These are phyloP conservation scores for Phytophthora palmivora DNA, from an alignment of 352 stramenopile species.

Conservation along the genomic window DNA sequence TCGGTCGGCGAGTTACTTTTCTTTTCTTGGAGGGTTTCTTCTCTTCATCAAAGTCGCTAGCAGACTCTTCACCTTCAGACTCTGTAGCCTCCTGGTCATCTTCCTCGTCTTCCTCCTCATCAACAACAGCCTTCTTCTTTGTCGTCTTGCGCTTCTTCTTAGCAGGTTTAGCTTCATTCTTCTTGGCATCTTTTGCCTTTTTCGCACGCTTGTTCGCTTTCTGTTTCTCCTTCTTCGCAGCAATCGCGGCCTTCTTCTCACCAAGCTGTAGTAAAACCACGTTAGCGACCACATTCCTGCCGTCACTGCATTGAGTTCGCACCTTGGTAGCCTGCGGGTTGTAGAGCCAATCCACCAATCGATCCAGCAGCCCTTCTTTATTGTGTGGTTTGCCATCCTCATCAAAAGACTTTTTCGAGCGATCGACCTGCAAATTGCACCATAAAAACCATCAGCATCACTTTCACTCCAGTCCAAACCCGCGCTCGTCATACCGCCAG, in stretches of 20 bases:
- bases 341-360: slow-evolving; percentile 80
- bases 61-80: slow-evolving; percentile 67
- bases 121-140: slow-evolving; percentile 39
- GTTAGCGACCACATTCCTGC: not conserved
- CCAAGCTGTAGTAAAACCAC: slow-evolving; percentile 29
- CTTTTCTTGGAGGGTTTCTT: slow-evolving; percentile 49
- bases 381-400: slow-evolving; percentile 58
- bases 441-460: slow-evolving; percentile 8
- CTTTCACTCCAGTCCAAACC: too few relatives aligned
- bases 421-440: slow-evolving; percentile 63
- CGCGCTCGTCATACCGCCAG: slow-evolving; percentile 52
- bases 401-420: slow-evolving; percentile 87
- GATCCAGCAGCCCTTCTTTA: slow-evolving; percentile 73
- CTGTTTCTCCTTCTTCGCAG: slow-evolving; percentile 42
- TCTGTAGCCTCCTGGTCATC: slow-evolving; percentile 57
- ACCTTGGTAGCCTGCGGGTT: slow-evolving; percentile 69
- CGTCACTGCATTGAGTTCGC: slow-evolving; percentile 1
- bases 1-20: slow-evolving; percentile 36
- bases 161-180: slow-evolving; percentile 23
- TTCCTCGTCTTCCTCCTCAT: slow-evolving; percentile 43
- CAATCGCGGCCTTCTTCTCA: slow-evolving; percentile 41
- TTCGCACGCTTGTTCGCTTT: slow-evolving; percentile 55
- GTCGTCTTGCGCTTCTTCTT: slow-evolving; percentile 59
- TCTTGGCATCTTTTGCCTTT: slow-evolving; percentile 36
- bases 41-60: slow-evolving; percentile 71